These are phyloP conservation scores for Stachybotrys echinatus DNA, from an alignment of 2,329 filamentous ascomycete species.

Conservation along the genomic window DNA sequence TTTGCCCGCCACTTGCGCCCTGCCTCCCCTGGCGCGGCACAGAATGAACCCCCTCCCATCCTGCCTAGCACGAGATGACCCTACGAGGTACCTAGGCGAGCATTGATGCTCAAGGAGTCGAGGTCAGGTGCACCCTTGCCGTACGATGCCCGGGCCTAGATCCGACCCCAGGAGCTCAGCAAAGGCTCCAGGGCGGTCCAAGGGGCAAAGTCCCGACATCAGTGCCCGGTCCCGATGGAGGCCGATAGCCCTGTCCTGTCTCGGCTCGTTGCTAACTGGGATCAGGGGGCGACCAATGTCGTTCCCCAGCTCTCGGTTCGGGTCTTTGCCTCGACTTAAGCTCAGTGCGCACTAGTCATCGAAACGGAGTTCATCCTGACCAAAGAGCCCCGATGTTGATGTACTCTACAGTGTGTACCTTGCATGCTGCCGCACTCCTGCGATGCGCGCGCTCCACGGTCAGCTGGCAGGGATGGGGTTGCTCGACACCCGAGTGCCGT, in stretches of 20 bases:
- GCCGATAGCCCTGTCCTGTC: not conserved
- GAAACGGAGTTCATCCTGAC: not conserved
- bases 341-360: no score
- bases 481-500: not conserved
- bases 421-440: not conserved
- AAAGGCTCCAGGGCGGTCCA: not conserved
- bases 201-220: not conserved
- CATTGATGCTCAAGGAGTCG: no score
- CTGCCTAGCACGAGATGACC: no score
- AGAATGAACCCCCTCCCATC: not conserved
- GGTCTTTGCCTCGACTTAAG: not conserved
- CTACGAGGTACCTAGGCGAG: no score
- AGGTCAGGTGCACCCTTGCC: not conserved
- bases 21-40: not conserved
- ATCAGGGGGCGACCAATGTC: not conserved
- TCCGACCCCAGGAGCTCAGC: not conserved
- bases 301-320: not conserved
- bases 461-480: constrained; percentile 21
- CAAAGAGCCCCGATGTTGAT: not conserved
- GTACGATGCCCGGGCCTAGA: not conserved
- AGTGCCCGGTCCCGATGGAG: not conserved
- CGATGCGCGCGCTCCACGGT: constrained; percentile 23
- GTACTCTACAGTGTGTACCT: not conserved
- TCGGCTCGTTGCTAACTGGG: not conserved
- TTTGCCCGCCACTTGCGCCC: no score